These are phyloP conservation scores for Xylaria sp. DNA, from an alignment of 2,329 filamentous ascomycete genomes.

Conservation along the genomic window DNA sequence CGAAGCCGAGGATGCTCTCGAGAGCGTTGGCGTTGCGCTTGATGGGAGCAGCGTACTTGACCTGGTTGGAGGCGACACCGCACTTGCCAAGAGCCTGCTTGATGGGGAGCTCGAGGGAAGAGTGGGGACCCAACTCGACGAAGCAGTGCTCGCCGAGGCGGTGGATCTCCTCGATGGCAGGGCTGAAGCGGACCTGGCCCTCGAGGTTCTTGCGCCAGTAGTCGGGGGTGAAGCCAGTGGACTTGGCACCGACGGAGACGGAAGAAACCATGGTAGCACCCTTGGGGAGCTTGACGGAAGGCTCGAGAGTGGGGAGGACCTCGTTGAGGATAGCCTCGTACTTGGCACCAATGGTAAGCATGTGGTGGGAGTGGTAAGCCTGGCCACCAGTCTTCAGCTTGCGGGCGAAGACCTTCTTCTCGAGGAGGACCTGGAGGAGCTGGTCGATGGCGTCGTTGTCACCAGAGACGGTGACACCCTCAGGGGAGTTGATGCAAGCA, in stretches of 20 bases:
- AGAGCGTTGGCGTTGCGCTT: background rate
- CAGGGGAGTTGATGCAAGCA: conserved; percentile 22
- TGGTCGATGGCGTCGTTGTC: background rate
- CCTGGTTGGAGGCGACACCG: background rate
- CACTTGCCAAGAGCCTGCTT: conserved; percentile 26
- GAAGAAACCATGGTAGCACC: conserved; percentile 16
- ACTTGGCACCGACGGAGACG: background rate
- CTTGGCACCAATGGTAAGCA: conserved; percentile 13
- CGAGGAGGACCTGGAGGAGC: background rate
- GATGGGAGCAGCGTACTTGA: conserved; percentile 7
- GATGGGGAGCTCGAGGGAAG: conserved; percentile 33
- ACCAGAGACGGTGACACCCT: conserved; percentile 20
- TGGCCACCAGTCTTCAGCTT: conserved; percentile 5
- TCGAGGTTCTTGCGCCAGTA: conserved; percentile 22
- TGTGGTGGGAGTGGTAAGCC: conserved; percentile 20
- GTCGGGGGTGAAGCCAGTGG: background rate
- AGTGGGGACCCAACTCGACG: conserved; percentile 21
- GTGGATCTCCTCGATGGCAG: background rate
- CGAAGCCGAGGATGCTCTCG: background rate
- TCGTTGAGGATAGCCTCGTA: conserved; percentile 17
- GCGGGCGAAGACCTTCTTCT: background rate
- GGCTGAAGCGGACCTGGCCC: conserved; percentile 10
- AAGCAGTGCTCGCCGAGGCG: conserved; percentile 4
- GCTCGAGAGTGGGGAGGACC: background rate
- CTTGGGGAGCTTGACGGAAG: background rate